phyloP scores from a whole-genome alignment of 345 rosid genomes.

The Eucalyptus curtisii region DNA sequence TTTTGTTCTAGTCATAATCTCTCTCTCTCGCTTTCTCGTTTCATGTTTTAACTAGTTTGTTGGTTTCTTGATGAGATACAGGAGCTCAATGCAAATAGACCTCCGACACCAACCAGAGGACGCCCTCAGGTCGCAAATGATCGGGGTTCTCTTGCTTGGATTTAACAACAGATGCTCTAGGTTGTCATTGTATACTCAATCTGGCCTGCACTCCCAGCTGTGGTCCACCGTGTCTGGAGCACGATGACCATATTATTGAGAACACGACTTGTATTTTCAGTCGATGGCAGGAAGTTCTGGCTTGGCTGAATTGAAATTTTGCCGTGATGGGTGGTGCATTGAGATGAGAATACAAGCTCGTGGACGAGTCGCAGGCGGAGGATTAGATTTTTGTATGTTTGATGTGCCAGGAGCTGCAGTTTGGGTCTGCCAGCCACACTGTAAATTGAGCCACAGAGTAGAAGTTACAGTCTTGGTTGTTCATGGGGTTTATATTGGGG shows the following conservation, averaged over 20 bases:
- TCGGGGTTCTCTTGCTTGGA: conserved; percentile 92
- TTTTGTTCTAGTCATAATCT: neutral
- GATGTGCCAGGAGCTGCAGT: conserved; percentile 6
- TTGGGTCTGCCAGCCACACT: conserved; percentile 4
- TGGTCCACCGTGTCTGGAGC: conserved; percentile 31
- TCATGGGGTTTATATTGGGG: conserved; percentile 16
- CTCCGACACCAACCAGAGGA: conserved; percentile 95
- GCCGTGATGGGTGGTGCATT: conserved; percentile 5
- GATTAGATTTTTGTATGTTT: conserved; percentile 6
- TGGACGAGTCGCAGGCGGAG: neutral
- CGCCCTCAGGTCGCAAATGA: conserved; percentile 86
- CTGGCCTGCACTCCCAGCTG: conserved; percentile 22
- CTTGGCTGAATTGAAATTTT: conserved; percentile 8
- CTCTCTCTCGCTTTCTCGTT: neutral
- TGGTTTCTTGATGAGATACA: conserved; percentile 7
- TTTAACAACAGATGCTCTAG: conserved; percentile 16
- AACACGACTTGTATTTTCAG: conserved; percentile 5
- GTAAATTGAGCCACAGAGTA: conserved; percentile 46
- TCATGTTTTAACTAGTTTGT: neutral
- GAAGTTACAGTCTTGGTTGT: conserved; percentile 7
- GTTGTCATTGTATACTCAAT: conserved; percentile 9
- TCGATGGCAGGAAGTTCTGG: conserved; percentile 9
- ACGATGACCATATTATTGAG: conserved; percentile 11
- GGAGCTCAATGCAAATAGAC: conserved; percentile 95
- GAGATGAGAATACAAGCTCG: conserved; percentile 14